Base-by-base conservation (phyloP, 164 flowering plant species). In the Echeveria elegans region DNA sequence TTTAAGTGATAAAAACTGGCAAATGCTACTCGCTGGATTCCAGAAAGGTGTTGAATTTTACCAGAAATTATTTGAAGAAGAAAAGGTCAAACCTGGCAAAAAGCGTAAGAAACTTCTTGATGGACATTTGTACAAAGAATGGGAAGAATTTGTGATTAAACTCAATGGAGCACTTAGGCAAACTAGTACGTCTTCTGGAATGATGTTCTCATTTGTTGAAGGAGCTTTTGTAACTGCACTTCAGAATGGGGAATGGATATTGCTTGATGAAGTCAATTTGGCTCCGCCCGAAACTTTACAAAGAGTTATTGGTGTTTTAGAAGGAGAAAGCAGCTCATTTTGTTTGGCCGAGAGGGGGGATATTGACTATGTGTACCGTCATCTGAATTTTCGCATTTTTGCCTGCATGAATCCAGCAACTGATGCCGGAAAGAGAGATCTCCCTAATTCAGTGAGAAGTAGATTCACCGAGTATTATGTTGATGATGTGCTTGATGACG, bases 331-430 rank as follows among this genome's bases (percentile, higher is more conserved):
- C 56, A 86, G 97, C 4, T 88, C 97, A 6, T 80, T 95, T 62
- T 95, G 97, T 78, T 83, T 95, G 70, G 81, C 92, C 60, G 99
- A 95, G 77, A 85, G 90, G 74, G 99, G 99, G 36, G 99, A 92
- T 78, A 73, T 80, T 24, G 76, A 78, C 59, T 77, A 80, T 77
- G 77, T 95, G 24, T 31, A 43, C 19, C 85, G 99, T 50, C 90
- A 95, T 82, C 88, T 88, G 23, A 76, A 81, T 69, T 95, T 95
- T 61, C 97, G 96, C 34, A 65, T 95, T 64, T 95, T 95, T 82
- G 97, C 96, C 3, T 92, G 99, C 74, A 95, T 95, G 99, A 95
- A 95, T 82, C 99, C 99, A 68, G 99, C 99, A 65, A 95, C 92
- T 61, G 99, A 95, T 87, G 94, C 96, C 71, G 97, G 99, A 53